These are phyloP conservation scores for Microdochium bolleyi DNA, from an alignment of 2,329 filamentous ascomycete genomes.

Conservation along the genomic window DNA sequence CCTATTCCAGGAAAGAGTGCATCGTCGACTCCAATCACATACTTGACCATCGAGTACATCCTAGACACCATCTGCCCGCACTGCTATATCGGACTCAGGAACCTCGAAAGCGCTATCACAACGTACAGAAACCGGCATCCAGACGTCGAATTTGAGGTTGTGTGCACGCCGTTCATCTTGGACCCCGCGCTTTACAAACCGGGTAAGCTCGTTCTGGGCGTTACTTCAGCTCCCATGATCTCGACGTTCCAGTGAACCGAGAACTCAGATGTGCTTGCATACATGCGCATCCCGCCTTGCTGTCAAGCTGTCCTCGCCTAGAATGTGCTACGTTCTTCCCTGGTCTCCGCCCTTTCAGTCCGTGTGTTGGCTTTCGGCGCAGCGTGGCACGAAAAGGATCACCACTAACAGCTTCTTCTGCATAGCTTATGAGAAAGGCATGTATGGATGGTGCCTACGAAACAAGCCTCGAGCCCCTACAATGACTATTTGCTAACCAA, in stretches of 20 bases:
- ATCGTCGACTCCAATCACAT: slow-evolving; percentile 8
- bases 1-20: slow-evolving; percentile 1
- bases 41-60: slow-evolving; percentile 36
- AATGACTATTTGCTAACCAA: no score
- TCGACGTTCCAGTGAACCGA: not conserved
- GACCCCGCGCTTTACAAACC: slow-evolving; percentile 23
- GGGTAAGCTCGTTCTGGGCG: slow-evolving; percentile 5
- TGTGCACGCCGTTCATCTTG: slow-evolving; percentile 39
- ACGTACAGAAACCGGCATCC: slow-evolving; percentile 29
- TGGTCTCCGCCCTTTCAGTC: no score
- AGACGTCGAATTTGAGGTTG: slow-evolving; percentile 34
- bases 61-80: slow-evolving; percentile 43
- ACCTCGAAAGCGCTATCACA: slow-evolving; percentile 35
- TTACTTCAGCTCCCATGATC: not conserved
- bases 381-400: not conserved
- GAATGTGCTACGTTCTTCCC: no score
- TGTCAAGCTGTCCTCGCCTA: not conserved
- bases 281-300: not conserved
- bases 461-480: not conserved
- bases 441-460: not conserved
- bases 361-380: no score
- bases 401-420: not conserved
- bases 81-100: slow-evolving; percentile 40
- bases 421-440: not conserved
- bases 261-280: not conserved